Conservation (phyloP, 2,329 filamentous ascomycete genomes). For the Magnaporthiopsis incrustans region DNA sequence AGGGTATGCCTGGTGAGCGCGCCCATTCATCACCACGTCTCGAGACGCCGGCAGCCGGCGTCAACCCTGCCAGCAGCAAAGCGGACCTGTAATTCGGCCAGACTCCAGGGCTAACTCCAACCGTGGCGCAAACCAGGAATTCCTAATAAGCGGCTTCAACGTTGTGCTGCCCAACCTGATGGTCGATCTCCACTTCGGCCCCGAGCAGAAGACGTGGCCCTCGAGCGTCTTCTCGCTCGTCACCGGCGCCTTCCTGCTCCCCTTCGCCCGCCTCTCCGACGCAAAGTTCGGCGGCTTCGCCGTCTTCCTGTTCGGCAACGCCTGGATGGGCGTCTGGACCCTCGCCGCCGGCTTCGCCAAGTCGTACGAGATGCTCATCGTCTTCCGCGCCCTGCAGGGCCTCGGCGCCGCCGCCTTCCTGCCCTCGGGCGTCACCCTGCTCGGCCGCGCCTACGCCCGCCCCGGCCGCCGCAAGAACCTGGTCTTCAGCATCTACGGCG, state of each 20-base stretch:
- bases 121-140: slow-evolving; percentile 32
- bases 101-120: neutral
- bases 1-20: too few species aligned
- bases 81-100: neutral
- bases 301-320: slow-evolving; percentile 34
- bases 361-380: slow-evolving; percentile 49
- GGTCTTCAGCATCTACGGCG: slow-evolving; percentile 40
- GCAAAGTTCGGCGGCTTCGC: slow-evolving; percentile 32
- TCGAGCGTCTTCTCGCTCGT: slow-evolving; percentile 17
- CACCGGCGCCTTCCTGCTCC: slow-evolving; percentile 38
- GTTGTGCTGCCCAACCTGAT: slow-evolving; percentile 52
- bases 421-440: slow-evolving; percentile 49
- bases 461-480: slow-evolving; percentile 55
- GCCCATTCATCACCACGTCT: neutral
- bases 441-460: slow-evolving; percentile 46
- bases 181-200: slow-evolving; percentile 44
- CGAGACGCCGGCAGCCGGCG: too few species aligned
- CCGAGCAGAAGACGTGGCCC: slow-evolving; percentile 22
- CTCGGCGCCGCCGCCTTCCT: slow-evolving; percentile 52
- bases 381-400: slow-evolving; percentile 52
- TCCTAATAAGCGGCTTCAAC: slow-evolving; percentile 54
- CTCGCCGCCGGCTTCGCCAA: slow-evolving; percentile 48
- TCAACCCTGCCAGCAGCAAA: neutral
- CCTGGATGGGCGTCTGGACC: slow-evolving; percentile 47
- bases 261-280: slow-evolving; percentile 31